These are phyloP conservation scores for Ochetophila trinervis DNA, from an alignment of 306 rosid species.

Conservation along the genomic window DNA sequence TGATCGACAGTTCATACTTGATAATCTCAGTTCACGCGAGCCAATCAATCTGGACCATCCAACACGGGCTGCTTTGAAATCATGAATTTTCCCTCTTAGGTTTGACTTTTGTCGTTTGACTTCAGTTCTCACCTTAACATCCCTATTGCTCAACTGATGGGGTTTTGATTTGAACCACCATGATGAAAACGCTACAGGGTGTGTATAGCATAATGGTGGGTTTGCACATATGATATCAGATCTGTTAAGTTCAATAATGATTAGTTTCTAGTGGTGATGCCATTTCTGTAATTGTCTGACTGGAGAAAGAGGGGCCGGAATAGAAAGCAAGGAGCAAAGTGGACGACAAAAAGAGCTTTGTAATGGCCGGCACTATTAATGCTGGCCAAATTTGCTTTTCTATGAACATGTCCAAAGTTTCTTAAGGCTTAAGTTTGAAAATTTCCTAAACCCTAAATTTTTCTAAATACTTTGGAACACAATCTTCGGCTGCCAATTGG, in stretches of 20 bases:
- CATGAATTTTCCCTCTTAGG: not conserved
- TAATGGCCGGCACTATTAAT: constrained; percentile 32
- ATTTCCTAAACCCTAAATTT: not conserved
- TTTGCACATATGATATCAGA: not conserved
- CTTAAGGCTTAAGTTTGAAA: constrained; percentile 24
- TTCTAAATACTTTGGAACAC: not conserved
- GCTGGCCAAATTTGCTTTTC: constrained; percentile 23
- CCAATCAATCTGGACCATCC: not conserved
- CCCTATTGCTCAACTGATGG: not conserved
- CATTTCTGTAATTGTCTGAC: not conserved
- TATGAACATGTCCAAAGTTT: constrained; percentile 14
- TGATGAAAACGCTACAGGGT: not conserved
- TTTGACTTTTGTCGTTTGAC: not conserved
- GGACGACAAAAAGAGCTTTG: constrained; percentile 21
- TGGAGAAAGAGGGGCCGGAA: constrained; percentile 2
- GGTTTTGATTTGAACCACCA: too few species aligned
- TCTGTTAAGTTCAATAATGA: not conserved
- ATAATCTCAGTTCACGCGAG: too few species aligned
- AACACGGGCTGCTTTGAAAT: not conserved
- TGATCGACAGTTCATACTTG: too few species aligned
- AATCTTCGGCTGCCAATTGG: not conserved
- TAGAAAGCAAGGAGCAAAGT: constrained; percentile 13
- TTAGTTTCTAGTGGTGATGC: not conserved
- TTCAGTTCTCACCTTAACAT: not conserved
- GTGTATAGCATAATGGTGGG: not conserved